Evolutionary conservation across 2,329 filamentous ascomycete genomes (phyloP).

Genomic region (Alternaria sp.): DNA sequence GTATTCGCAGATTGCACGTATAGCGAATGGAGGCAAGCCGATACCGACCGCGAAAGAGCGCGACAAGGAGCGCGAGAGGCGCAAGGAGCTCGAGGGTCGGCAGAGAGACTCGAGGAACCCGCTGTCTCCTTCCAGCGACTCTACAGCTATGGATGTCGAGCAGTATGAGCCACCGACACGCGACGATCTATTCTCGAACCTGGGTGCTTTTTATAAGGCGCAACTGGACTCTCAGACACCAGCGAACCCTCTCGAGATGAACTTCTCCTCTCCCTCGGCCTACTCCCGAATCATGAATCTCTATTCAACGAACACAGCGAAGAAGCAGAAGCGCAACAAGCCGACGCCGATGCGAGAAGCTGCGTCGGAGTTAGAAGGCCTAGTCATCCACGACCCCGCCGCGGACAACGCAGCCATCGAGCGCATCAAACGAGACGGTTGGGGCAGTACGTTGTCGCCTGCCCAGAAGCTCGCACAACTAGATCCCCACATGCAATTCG

Average conservation of each 20-base stretch:
- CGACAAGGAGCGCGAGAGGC: constrained; percentile 49
- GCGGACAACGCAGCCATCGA: constrained; percentile 66
- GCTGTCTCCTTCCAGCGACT: constrained; percentile 25
- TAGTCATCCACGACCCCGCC: constrained; percentile 67
- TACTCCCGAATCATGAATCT: constrained; percentile 89
- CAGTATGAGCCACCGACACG: constrained; percentile 56
- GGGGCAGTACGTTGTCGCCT: constrained; percentile 66
- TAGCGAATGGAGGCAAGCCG: constrained; percentile 60
- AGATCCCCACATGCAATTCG: constrained; percentile 64
- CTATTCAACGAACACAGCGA: constrained; percentile 66
- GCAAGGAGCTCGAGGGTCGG: constrained; percentile 35
- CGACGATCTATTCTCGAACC: constrained; percentile 74
- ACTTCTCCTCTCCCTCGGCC: constrained; percentile 77
- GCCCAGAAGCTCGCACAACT: constrained; percentile 60
- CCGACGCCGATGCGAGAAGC: constrained; percentile 82
- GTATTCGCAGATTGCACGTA: constrained; percentile 75
- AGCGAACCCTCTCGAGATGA: constrained; percentile 58
- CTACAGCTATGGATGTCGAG: constrained; percentile 7
- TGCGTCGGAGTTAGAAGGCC: constrained; percentile 71
- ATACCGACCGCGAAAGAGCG: constrained; percentile 50
- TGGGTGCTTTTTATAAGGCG: constrained; percentile 80
- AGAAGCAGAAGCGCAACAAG: constrained; percentile 67
- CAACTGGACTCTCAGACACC: constrained; percentile 69
- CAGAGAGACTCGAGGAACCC: constrained; percentile 25
- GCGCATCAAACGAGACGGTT: constrained; percentile 63